Evolutionary conservation across 306 rosid genomes (phyloP), one percentile per base, ranked within the genome.

Genomic region (Carpinus fangiana): DNA sequence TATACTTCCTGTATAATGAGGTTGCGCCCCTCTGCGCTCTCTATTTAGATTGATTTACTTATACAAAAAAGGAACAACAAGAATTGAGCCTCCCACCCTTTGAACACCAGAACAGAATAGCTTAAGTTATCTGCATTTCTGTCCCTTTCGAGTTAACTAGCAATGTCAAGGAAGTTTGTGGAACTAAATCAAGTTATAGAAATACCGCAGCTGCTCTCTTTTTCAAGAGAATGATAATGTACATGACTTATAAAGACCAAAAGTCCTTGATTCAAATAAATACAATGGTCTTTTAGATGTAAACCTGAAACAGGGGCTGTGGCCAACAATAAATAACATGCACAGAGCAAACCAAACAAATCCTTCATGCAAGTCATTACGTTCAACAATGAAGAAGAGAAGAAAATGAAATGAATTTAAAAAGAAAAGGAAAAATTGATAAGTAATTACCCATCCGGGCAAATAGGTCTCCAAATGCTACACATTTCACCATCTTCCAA

Each of bases 401-500:
- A 72, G 69, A 31, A 34, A 56, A 59, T 62, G 73, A 72, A 56
- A 66, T 8, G 57, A 12, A 17, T 12, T 41, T 41, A 41, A 48
- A 48, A 48, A 14, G 34, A 59, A 56, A 79, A 45, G n/a, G 38
- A n/a, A 80, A 84, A 9, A 18, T 66, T 36, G 2, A 65, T 43
- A 51, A 18, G 67, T 66, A 73, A 61, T 87, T 95, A 95, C 99
- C 99, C 98, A n/a, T 88, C 88, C 4, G 96, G 98, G 84, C 98
- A 95, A 60, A 77, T 56, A 72, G 98, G 98, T 83, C 99, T 91
- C 99, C 99, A 95, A 81, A 95, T 91, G 92, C 93, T 91, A 78
- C 93, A 95, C 70, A 85, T 84, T 81, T 85, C 89, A 23, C 78
- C 80, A 65, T 83, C 93, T 82, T 89, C 88, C 6, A 80, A 54